These are phyloP conservation scores for Blastobotrys attinorum DNA, from an alignment of 805 yeast genomes.

Conservation along the genomic window DNA sequence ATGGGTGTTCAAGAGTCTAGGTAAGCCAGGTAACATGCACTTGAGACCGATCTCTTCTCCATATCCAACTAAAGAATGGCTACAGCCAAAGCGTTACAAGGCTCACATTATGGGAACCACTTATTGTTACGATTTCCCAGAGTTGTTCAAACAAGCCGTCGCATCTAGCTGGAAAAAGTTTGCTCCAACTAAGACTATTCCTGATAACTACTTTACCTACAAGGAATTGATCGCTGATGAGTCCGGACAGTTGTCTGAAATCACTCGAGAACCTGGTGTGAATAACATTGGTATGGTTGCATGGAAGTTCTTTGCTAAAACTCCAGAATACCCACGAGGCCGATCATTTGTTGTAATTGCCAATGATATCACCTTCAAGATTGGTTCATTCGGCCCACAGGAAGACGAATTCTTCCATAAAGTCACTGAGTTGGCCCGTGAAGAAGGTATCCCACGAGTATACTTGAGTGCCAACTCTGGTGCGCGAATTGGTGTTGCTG, in stretches of 20 bases:
- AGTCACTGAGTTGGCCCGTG: conserved; percentile 87
- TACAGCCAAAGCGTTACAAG: conserved; percentile 97
- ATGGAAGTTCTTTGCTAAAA: conserved; percentile 80
- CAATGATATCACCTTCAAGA: conserved; percentile 94
- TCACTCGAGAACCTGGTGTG: conserved; percentile 93
- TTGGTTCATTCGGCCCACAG: conserved; percentile 97
- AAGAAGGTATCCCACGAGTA: conserved; percentile 88
- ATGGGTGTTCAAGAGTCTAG: conserved; percentile 95
- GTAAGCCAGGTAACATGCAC: conserved; percentile 95
- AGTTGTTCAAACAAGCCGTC: conserved; percentile 89
- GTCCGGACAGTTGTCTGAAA: conserved; percentile 71
- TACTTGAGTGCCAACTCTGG: conserved; percentile 98
- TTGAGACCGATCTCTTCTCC: conserved; percentile 93
- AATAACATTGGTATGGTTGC: conserved; percentile 97
- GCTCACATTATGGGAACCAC: conserved; percentile 99
- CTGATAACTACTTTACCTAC: conserved; percentile 70
- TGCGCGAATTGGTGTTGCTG: conserved; percentile 98
- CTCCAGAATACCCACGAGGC: conserved; percentile 96
- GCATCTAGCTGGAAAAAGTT: conserved; percentile 73
- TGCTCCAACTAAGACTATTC: conserved; percentile 25
- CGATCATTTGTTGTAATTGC: conserved; percentile 91
- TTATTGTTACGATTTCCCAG: conserved; percentile 98
- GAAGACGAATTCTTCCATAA: conserved; percentile 89
- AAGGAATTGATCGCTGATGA: conserved; percentile 84
- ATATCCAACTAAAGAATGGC: conserved; percentile 94